phyloP scores from a whole-genome alignment of 768 basidiomycete species.

The Panaeolus cyanescens region DNA sequence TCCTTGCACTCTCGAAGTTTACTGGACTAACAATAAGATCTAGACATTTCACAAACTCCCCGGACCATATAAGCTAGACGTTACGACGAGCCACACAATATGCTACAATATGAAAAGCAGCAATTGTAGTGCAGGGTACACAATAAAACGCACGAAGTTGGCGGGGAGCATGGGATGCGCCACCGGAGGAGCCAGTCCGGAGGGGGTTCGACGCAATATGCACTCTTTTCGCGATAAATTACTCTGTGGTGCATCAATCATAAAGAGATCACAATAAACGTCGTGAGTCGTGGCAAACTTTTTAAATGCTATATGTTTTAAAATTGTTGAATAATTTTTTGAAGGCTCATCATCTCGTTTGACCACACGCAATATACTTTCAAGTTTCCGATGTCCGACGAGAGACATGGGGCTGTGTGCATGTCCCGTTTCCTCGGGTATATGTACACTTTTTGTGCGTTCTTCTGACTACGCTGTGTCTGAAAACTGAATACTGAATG shows the following conservation, averaged over 20 bases:
- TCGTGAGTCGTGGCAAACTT: not conserved
- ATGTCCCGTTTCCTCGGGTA: too few relatives aligned
- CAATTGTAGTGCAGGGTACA: not conserved
- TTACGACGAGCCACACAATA: too few relatives aligned
- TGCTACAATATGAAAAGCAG: not conserved
- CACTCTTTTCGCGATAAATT: not conserved
- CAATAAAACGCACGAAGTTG: not conserved
- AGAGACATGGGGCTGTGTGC: too few relatives aligned
- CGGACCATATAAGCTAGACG: too few relatives aligned
- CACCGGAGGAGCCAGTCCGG: not conserved
- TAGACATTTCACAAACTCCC: not conserved
- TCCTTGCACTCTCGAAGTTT: too few relatives aligned
- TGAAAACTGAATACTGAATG: not conserved
- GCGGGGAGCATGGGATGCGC: not conserved
- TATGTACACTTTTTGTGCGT: too few relatives aligned
- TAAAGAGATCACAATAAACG: not conserved
- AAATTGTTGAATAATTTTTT: too few relatives aligned
- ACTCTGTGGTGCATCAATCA: not conserved
- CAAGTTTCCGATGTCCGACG: too few relatives aligned
- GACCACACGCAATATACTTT: too few relatives aligned
- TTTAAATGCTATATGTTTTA: too few relatives aligned
- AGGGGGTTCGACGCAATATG: not conserved
- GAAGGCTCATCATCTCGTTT: too few relatives aligned
- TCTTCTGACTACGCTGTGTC: too few relatives aligned
- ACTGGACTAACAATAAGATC: not conserved